These are phyloP conservation scores for Clarkia xantiana DNA, from an alignment of 345 rosid species.

Conservation along the genomic window DNA sequence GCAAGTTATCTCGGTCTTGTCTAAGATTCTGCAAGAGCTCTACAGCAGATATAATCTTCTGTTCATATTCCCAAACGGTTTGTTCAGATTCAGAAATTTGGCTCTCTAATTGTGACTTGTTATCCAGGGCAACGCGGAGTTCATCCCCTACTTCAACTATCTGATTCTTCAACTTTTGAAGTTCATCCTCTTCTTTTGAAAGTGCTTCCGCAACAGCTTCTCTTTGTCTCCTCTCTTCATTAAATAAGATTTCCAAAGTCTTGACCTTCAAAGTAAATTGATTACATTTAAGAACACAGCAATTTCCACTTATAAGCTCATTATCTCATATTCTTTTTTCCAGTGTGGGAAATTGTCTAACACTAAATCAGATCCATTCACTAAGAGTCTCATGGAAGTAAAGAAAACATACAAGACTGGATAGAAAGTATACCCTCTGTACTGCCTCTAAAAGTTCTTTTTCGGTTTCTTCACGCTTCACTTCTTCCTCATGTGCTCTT, in stretches of 20 bases:
- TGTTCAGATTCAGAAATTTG: slow-evolving; percentile 46
- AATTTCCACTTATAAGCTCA: no score
- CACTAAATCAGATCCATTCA: no score
- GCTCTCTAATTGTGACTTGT: slow-evolving; percentile 32
- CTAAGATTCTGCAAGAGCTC: slow-evolving; percentile 48
- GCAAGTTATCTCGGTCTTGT: slow-evolving; percentile 54
- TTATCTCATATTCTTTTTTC: background rate
- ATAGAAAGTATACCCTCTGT: slow-evolving; percentile 33
- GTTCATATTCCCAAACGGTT: slow-evolving; percentile 41
- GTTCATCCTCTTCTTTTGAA: slow-evolving; percentile 40
- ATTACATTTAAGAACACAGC: no score
- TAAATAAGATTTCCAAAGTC: slow-evolving; percentile 39
- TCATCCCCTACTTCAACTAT: slow-evolving; percentile 33
- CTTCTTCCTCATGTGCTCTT: slow-evolving; percentile 50
- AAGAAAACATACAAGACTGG: background rate
- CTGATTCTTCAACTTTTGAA: slow-evolving; percentile 33
- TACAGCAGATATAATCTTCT: slow-evolving; percentile 72
- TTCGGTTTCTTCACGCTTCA: slow-evolving; percentile 55
- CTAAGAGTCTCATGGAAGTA: background rate
- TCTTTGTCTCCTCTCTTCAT: slow-evolving; percentile 52
- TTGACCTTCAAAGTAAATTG: slow-evolving; percentile 24
- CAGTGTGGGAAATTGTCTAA: background rate
- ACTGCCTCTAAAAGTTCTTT: slow-evolving; percentile 50
- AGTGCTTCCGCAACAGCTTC: slow-evolving; percentile 49
- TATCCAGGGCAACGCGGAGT: slow-evolving; percentile 29